A percentile compares a stretch with the other conserved stretches of the same genome.
Conservation (phyloP, 371 early-diverging fungal genomes). For the Entomophthora muscae region DNA sequence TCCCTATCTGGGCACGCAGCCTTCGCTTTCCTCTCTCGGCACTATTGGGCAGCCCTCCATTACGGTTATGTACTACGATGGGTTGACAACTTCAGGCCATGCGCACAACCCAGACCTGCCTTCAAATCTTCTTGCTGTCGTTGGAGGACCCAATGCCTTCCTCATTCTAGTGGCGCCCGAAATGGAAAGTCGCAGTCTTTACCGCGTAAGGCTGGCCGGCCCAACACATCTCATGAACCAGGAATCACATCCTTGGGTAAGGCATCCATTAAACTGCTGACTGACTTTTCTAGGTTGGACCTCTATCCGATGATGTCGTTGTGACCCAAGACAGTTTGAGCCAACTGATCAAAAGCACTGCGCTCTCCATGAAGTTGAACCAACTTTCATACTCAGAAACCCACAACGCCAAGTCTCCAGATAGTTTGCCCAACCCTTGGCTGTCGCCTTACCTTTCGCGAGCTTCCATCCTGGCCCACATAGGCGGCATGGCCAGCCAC, state of each 20-base stretch:
- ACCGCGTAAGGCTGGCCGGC: not conserved
- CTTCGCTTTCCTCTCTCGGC: not conserved
- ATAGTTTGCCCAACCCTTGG: not conserved
- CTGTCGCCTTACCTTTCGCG: not conserved
- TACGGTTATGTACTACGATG: not conserved
- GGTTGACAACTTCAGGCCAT: not conserved
- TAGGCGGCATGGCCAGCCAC: not conserved
- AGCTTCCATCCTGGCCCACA: not conserved
- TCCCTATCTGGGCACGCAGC: not conserved
- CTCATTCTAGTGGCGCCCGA: not conserved
- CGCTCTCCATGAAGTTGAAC: not conserved
- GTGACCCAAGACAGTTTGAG: not conserved
- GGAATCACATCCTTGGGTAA: not conserved
- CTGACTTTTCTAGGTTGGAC: not conserved
- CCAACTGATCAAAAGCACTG: not conserved
- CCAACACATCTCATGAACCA: not conserved
- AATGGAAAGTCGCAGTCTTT: not conserved
- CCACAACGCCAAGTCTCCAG: not conserved
- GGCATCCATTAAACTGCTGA: no score
- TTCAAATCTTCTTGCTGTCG: not conserved
- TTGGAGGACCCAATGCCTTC: not conserved
- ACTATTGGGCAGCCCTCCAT: not conserved
- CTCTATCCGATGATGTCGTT: not conserved
- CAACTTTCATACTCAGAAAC: not conserved
- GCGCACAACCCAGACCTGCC: not conserved